phyloP scores from a whole-genome alignment of 169 alveolate species.

The Plasmodium malariae region DNA sequence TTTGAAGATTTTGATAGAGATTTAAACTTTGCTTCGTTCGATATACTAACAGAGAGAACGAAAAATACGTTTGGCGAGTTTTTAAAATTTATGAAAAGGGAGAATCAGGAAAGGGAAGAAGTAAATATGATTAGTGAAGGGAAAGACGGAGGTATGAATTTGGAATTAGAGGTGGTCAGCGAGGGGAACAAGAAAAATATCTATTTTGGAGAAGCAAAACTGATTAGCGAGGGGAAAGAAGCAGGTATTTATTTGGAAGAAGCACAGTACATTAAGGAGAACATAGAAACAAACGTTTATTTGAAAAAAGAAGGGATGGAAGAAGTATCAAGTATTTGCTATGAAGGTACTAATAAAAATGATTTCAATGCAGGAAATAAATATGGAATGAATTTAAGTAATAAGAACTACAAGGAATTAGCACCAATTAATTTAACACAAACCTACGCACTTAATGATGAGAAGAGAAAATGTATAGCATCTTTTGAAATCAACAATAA shows the following conservation, averaged over 20 bases:
- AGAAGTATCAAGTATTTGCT: not conserved
- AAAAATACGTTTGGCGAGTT: conserved; percentile 14
- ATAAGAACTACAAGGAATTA: not conserved
- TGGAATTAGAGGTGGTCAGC: no score
- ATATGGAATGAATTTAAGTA: not conserved
- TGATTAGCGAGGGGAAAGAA: no score
- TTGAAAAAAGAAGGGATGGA: no score
- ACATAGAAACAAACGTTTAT: no score
- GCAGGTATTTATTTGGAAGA: no score
- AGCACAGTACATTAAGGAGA: no score
- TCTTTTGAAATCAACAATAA: conserved; percentile 42
- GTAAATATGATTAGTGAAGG: not conserved
- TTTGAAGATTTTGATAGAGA: conserved; percentile 44
- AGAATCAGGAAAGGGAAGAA: not conserved
- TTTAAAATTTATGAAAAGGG: conserved; percentile 21
- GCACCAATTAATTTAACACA: not conserved
- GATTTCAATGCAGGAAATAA: not conserved
- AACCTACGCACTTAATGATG: not conserved
- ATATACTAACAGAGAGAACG: conserved; percentile 61
- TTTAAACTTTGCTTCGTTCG: conserved; percentile 22
- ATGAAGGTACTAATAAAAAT: not conserved
- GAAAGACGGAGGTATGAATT: no score
- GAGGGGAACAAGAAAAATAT: no score
- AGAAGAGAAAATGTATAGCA: conserved; percentile 27
- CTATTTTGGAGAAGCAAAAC: no score